Conservation (phyloP, 2,329 filamentous ascomycete species). For the Fusarium continuum region DNA sequence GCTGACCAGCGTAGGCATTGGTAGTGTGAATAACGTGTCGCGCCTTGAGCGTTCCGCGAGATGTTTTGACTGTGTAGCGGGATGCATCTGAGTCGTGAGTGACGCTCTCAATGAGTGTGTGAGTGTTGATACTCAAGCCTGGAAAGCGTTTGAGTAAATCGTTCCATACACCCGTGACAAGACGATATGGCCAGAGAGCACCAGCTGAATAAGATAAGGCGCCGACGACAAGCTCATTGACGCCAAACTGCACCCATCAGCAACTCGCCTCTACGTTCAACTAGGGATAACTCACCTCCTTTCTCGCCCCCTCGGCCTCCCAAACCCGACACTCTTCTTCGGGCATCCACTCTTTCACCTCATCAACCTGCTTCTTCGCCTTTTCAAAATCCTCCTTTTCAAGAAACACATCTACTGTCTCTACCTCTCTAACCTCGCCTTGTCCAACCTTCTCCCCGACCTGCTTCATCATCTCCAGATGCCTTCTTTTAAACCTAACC, state of each 20-base stretch:
- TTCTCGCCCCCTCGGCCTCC: constrained; percentile 47
- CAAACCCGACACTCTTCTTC: constrained; percentile 51
- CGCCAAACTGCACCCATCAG: constrained; percentile 47
- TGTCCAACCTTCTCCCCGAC: constrained; percentile 49
- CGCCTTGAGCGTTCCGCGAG: constrained; percentile 55
- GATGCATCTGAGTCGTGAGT: constrained; percentile 15
- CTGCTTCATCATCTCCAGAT: constrained; percentile 52
- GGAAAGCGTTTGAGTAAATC: constrained; percentile 50
- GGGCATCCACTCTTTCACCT: constrained; percentile 51
- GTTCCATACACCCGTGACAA: constrained; percentile 58
- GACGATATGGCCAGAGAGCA: constrained; percentile 61
- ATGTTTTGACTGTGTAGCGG: constrained; percentile 57
- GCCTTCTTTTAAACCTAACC: constrained; percentile 55
- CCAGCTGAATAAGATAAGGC: constrained; percentile 58
- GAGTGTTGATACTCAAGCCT: constrained; percentile 50
- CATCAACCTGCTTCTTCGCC: constrained; percentile 46
- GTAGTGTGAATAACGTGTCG: constrained; percentile 66
- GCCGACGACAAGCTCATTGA: constrained; percentile 50
- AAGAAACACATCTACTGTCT: constrained; percentile 58
- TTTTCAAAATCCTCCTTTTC: constrained; percentile 49
- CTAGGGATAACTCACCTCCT: constrained; percentile 36
- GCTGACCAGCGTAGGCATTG: constrained; percentile 62
- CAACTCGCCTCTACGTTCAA: neutral
- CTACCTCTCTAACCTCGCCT: constrained; percentile 56
- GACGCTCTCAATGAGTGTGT: constrained; percentile 50